Evolutionary conservation across 805 yeast genomes (phyloP).

Genomic region (Blastobotrys robertii): DNA sequence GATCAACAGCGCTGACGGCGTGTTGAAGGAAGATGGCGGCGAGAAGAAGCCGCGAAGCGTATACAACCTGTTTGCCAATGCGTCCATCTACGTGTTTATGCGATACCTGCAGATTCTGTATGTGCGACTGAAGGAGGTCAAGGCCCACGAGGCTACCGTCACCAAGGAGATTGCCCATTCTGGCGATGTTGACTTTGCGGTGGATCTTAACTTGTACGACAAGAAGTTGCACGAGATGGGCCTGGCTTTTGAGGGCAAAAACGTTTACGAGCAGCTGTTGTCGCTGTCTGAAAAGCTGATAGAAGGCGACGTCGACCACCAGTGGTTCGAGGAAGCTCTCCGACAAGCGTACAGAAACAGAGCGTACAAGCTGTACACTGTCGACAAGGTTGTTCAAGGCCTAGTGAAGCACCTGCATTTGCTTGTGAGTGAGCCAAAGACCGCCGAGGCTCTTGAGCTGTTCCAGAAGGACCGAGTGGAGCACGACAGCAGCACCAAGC

Average conservation of each 20-base stretch:
- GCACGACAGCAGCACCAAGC: constrained; percentile 61
- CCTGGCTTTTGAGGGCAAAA: constrained; percentile 41
- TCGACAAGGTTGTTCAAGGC: constrained; percentile 84
- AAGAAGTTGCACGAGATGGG: constrained; percentile 77
- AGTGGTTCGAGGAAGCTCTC: constrained; percentile 88
- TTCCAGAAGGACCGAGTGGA: constrained; percentile 73
- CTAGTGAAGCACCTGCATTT: constrained; percentile 80
- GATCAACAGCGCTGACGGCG: constrained; percentile 6
- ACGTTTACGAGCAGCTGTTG: constrained; percentile 63
- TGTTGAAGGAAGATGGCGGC: constrained; percentile 4
- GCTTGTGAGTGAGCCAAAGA: constrained; percentile 59
- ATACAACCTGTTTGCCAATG: constrained; percentile 77
- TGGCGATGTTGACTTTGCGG: constrained; percentile 53
- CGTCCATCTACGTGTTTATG: constrained; percentile 81
- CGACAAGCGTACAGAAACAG: constrained; percentile 92
- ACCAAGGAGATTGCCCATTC: constrained; percentile 54
- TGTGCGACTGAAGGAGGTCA: constrained; percentile 70
- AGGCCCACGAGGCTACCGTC: constrained; percentile 58
- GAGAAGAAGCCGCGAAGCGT: constrained; percentile 26
- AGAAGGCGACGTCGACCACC: constrained; percentile 87
- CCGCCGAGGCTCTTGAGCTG: constrained; percentile 68
- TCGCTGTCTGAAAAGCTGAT: constrained; percentile 64
- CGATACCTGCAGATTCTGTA: constrained; percentile 77
- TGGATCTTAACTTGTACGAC: constrained; percentile 72
- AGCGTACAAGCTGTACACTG: constrained; percentile 85